phyloP scores from a whole-genome alignment of 129 eudicot genomes.

The carrot (Daucus carota) region DH1_v3.0 NC_030382.2:40825001-40825500 shows the following conservation, averaged over 20 bases:
- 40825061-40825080: not conserved
- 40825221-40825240: not conserved
- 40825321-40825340: constrained; percentile 10
- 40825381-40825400: not conserved
- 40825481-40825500: constrained; percentile 66
- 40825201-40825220: constrained; percentile 53
- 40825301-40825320: constrained; percentile 6
- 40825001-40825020: not conserved
- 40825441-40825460: constrained; percentile 66
- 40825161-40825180: constrained; percentile 79
- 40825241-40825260: not conserved
- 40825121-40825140: constrained; percentile 1
- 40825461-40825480: constrained; percentile 72
- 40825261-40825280: not conserved
- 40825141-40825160: constrained; percentile 87
- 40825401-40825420: constrained; percentile 51
- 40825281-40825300: not conserved
- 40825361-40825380: not conserved
- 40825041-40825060: not conserved
- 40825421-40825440: constrained; percentile 65
- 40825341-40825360: constrained; percentile 6
- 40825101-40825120: not conserved
- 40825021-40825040: not conserved
- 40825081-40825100: not conserved
- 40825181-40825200: constrained; percentile 88